Evolutionary conservation across 495 filamentous ascomycete species (phyloP).

Genomic region (Xylaria bambusicola): DNA sequence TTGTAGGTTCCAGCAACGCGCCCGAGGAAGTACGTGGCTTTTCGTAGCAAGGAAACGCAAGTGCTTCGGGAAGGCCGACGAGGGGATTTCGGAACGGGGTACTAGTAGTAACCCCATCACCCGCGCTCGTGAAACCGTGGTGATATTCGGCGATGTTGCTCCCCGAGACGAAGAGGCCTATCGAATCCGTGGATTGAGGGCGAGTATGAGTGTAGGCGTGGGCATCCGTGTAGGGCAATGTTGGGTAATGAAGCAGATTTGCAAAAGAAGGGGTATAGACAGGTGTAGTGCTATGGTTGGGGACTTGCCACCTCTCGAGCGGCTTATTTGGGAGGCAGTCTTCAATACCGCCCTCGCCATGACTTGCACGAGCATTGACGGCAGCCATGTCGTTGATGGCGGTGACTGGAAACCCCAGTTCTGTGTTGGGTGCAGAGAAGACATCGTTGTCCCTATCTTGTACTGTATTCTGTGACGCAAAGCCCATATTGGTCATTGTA

Average conservation of each 20-base stretch:
- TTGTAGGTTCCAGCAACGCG: not conserved
- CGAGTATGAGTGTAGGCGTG: conserved; percentile 7
- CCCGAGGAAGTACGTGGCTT: not conserved
- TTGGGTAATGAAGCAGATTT: conserved; percentile 6
- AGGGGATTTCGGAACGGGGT: conserved; percentile 2
- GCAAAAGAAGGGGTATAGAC: not conserved
- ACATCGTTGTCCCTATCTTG: not conserved
- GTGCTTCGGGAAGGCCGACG: not conserved
- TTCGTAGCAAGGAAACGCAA: not conserved
- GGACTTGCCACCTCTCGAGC: conserved; percentile 8
- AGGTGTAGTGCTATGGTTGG: not conserved
- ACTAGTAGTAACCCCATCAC: not conserved
- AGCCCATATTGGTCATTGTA: not conserved
- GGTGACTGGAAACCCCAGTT: not conserved
- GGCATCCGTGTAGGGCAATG: conserved; percentile 15
- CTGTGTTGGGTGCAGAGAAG: not conserved
- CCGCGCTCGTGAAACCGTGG: conserved; percentile 13
- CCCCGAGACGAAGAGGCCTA: conserved; percentile 4
- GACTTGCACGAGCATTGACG: not conserved
- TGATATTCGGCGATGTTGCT: conserved; percentile 11
- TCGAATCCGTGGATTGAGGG: conserved; percentile 2
- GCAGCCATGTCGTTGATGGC: not conserved
- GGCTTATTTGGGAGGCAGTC: conserved; percentile 1
- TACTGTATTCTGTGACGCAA: conserved; percentile 13
- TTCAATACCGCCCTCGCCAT: not conserved